A percentile compares a stretch with the other conserved stretches of the same genome.
Evolutionary conservation across 495 filamentous ascomycete genomes (phyloP).

Genomic region (Hypoxylon fuscum): DNA sequence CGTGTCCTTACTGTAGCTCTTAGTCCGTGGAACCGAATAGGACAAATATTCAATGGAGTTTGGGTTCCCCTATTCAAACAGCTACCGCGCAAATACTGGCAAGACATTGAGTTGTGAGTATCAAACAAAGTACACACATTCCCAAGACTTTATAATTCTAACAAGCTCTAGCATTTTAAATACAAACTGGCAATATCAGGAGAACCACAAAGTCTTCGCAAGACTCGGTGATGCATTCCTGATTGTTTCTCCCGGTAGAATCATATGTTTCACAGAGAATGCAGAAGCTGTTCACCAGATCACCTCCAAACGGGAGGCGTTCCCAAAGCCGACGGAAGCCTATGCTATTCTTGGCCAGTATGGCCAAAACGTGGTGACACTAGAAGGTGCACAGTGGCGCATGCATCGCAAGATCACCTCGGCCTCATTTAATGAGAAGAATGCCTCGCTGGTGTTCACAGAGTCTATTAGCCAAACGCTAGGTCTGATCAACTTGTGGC

Average conservation of each 20-base stretch:
- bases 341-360: slow-evolving; percentile 69
- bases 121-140: neutral
- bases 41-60: slow-evolving; percentile 58
- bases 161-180: slow-evolving; percentile 43
- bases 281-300: slow-evolving; percentile 69
- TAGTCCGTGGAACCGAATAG: slow-evolving; percentile 54
- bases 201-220: slow-evolving; percentile 49
- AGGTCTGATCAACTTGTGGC: slow-evolving; percentile 64
- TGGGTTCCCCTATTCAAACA: slow-evolving; percentile 59
- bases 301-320: slow-evolving; percentile 67
- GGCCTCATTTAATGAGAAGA: slow-evolving; percentile 76
- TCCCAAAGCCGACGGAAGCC: slow-evolving; percentile 69
- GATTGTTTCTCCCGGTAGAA: slow-evolving; percentile 57
- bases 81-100: slow-evolving; percentile 57
- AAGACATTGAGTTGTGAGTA: slow-evolving; percentile 57
- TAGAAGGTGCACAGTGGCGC: slow-evolving; percentile 70
- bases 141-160: slow-evolving; percentile 7
- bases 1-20: slow-evolving; percentile 41
- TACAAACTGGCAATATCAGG: slow-evolving; percentile 48
- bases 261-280: slow-evolving; percentile 61
- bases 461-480: slow-evolving; percentile 67
- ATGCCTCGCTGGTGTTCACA: slow-evolving; percentile 69
- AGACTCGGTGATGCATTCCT: slow-evolving; percentile 60
- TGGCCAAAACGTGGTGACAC: slow-evolving; percentile 70
- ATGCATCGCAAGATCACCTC: slow-evolving; percentile 74